phyloP scores from a whole-genome alignment of 1,284 basidiomycete species.

The Porphyrellus sp. region DNA sequence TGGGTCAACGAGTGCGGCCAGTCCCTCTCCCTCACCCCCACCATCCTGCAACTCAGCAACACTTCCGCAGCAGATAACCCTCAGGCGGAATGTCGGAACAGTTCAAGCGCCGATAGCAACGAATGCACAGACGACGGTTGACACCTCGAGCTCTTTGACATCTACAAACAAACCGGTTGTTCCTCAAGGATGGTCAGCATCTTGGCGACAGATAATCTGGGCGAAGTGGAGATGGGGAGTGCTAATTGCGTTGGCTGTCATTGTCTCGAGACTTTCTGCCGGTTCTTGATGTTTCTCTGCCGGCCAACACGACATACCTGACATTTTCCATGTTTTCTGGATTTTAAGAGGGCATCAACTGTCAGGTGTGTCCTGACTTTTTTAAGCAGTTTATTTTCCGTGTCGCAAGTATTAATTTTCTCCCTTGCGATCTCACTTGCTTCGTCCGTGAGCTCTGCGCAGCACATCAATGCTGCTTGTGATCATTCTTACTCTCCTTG shows the following conservation, averaged over 20 bases:
- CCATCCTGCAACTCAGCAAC: constrained; percentile 22
- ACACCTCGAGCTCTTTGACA: constrained; percentile 25
- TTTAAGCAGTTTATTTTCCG: constrained; percentile 18
- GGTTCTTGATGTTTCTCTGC: constrained; percentile 21
- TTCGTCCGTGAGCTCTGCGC: constrained; percentile 4
- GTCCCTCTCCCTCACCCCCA: constrained; percentile 16
- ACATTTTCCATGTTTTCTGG: constrained; percentile 19
- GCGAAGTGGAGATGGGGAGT: constrained; percentile 83
- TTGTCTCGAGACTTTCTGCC: constrained; percentile 67
- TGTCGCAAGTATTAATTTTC: constrained; percentile 14
- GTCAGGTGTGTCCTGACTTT: constrained; percentile 19
- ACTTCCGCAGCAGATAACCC: constrained; percentile 16
- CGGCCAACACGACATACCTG: background rate
- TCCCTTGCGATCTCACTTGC: constrained; percentile 8
- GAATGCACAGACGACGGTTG: constrained; percentile 5
- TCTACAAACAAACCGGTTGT: constrained; percentile 33
- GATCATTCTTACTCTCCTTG: constrained; percentile 6
- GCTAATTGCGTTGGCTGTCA: constrained; percentile 67
- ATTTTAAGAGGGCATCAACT: constrained; percentile 21
- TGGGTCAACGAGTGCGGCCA: constrained; percentile 15
- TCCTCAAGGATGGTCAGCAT: constrained; percentile 46
- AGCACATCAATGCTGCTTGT: constrained; percentile 8
- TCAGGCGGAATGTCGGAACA: constrained; percentile 16
- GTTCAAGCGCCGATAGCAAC: constrained; percentile 8
- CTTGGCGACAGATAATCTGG: constrained; percentile 67